A percentile compares a stretch with the other conserved stretches of the same genome.
These are phyloP conservation scores for Penicillium samsonianum DNA, from an alignment of 495 filamentous ascomycete genomes.

Conservation along the genomic window DNA sequence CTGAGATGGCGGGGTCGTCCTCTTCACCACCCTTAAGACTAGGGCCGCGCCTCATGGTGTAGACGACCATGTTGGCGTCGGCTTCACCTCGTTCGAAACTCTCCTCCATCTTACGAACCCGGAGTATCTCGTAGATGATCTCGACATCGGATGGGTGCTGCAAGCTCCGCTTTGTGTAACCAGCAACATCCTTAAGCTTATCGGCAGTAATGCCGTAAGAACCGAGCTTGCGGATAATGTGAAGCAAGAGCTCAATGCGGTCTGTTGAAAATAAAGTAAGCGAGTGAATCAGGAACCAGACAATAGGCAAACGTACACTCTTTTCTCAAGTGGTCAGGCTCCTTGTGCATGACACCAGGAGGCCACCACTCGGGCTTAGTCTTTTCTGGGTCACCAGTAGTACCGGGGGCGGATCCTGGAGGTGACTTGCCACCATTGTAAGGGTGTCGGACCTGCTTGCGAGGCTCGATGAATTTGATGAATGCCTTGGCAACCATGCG, in stretches of 20 bases:
- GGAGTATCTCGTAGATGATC: slow-evolving; percentile 55
- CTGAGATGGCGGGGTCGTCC: slow-evolving; percentile 25
- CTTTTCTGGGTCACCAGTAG: slow-evolving; percentile 52
- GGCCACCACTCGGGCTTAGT: no score
- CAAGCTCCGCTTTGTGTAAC: slow-evolving; percentile 43
- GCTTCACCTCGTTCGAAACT: slow-evolving; percentile 53
- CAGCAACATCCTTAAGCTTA: slow-evolving; percentile 44
- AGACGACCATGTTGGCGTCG: slow-evolving; percentile 41
- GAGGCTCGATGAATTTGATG: slow-evolving; percentile 78
- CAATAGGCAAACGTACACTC: slow-evolving; percentile 53
- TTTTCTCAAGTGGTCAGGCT: slow-evolving; percentile 83
- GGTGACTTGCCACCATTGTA: slow-evolving; percentile 64
- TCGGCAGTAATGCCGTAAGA: slow-evolving; percentile 39
- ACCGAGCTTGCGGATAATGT: slow-evolving; percentile 45
- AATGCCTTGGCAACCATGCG: slow-evolving; percentile 72
- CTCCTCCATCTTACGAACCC: slow-evolving; percentile 55
- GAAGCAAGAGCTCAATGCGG: slow-evolving; percentile 43
- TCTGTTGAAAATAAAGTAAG: slow-evolving; percentile 24
- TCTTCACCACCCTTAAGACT: slow-evolving; percentile 42
- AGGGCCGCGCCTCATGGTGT: slow-evolving; percentile 41
- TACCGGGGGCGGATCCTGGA: slow-evolving; percentile 37
- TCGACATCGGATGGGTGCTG: slow-evolving; percentile 38
- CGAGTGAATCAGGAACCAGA: neutral
- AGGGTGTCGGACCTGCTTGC: slow-evolving; percentile 65
- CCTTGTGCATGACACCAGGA: slow-evolving; percentile 62